Percentiles rank a stretch among this genome's conserved stretches.
Conservation (phyloP, 352 stramenopile species). For the Blastocystis sp. region DNA sequence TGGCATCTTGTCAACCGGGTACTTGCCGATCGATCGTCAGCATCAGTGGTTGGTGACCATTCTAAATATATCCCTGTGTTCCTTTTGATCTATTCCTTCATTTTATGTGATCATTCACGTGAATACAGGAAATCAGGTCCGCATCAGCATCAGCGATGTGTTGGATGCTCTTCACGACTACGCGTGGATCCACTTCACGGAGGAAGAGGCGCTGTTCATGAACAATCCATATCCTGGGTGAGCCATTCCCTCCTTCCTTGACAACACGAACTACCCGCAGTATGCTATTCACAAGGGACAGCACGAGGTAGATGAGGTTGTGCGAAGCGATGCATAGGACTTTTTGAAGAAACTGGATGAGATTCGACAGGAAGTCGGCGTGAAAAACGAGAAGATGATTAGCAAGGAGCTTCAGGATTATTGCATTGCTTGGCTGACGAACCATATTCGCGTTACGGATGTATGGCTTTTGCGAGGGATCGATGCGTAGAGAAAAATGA, state of each 20-base stretch:
- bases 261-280: constrained; percentile 27
- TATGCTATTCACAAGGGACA: constrained; percentile 36
- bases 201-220: constrained; percentile 46
- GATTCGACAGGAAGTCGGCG: neutral
- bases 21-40: constrained; percentile 42
- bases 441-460: constrained; percentile 41
- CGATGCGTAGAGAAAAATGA: constrained; percentile 47
- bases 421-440: constrained; percentile 48
- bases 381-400: neutral
- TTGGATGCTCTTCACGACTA: constrained; percentile 35
- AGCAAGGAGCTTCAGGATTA: constrained; percentile 45
- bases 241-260: neutral
- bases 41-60: constrained; percentile 46
- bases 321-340: neutral
- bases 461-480: neutral
- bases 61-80: constrained; percentile 33
- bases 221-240: constrained; percentile 35
- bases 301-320: neutral
- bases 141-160: constrained; percentile 30
- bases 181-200: constrained; percentile 48
- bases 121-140: constrained; percentile 42
- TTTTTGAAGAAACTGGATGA: constrained; percentile 20
- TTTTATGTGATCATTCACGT: constrained; percentile 34
- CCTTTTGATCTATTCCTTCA: neutral
- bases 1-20: constrained; percentile 39